Evolutionary conservation across 1,139 yeast species (phyloP).

Genomic region (Suhomyces bokatorum): DNA sequence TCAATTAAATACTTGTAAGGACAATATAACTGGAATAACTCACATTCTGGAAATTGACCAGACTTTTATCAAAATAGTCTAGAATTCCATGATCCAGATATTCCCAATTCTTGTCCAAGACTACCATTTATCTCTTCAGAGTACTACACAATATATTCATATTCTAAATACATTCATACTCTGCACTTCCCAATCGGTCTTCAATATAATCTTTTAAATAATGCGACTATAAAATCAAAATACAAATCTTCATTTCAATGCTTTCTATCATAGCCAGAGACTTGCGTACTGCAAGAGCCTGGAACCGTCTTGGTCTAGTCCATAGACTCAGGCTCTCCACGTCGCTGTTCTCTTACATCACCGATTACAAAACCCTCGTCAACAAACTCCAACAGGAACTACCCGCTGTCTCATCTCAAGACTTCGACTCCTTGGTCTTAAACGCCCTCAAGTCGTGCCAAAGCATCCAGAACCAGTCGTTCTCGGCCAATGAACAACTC

Average conservation of each 20-base stretch:
- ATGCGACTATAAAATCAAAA: too few species aligned
- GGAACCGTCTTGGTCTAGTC: background rate
- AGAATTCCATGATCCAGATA: too few species aligned
- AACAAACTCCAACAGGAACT: conserved; percentile 9
- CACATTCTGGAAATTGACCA: too few species aligned
- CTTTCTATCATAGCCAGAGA: background rate
- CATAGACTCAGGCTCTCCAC: background rate
- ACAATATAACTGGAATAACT: too few species aligned
- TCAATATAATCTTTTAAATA: too few species aligned
- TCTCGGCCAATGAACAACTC: conserved; percentile 13
- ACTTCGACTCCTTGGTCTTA: conserved; percentile 4
- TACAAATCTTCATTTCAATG: background rate
- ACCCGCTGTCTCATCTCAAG: background rate
- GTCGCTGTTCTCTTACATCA: conserved; percentile 10
- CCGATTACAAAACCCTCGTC: conserved; percentile 12
- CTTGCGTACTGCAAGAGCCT: background rate
- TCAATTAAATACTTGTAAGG: too few species aligned
- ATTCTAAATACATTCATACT: too few species aligned
- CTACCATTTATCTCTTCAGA: too few species aligned
- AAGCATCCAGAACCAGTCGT: conserved; percentile 9
- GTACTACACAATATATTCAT: too few species aligned
- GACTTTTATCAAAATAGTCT: too few species aligned
- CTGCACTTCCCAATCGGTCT: too few species aligned
- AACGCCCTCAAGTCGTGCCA: conserved; percentile 8
- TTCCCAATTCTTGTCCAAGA: too few species aligned